A percentile compares a stretch with the other conserved stretches of the same genome.
These are phyloP conservation scores for Zoysia pacifica DNA, from an alignment of 176 grass and related monocot genomes.

Conservation along the genomic window DNA sequence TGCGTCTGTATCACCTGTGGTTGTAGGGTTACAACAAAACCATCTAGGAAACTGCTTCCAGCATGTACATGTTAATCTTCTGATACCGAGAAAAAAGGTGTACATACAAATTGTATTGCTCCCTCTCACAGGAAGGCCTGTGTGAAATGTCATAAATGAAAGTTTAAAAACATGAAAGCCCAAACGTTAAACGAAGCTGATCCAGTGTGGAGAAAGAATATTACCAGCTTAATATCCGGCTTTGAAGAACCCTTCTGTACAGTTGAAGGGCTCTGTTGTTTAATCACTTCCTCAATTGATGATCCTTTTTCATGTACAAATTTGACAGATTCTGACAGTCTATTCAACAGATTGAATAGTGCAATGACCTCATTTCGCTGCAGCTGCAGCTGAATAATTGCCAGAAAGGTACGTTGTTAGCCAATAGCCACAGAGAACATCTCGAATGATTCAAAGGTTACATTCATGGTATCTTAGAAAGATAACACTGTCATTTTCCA, in stretches of 20 bases:
- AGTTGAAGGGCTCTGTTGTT: slow-evolving; percentile 46
- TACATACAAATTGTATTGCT: slow-evolving; percentile 18
- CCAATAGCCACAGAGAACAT: not conserved
- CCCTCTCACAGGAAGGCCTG: slow-evolving; percentile 36
- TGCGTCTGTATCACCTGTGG: slow-evolving; percentile 20
- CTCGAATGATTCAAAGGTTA: not conserved
- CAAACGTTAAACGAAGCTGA: not conserved
- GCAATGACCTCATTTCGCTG: slow-evolving; percentile 97
- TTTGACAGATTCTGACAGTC: slow-evolving; percentile 91
- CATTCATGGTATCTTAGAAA: not conserved
- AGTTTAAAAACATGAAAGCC: not conserved
- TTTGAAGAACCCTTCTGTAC: slow-evolving; percentile 42
- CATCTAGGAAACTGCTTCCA: slow-evolving; percentile 29
- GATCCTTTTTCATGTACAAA: slow-evolving; percentile 81
- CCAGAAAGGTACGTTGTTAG: slow-evolving; percentile 32
- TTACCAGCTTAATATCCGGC: slow-evolving; percentile 27
- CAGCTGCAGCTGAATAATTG: slow-evolving; percentile 71
- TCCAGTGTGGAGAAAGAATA: not conserved
- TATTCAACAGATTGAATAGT: slow-evolving; percentile 85
- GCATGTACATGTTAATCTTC: slow-evolving; percentile 29
- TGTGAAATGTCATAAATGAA: not conserved
- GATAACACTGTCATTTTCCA: not conserved
- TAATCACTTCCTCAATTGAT: slow-evolving; percentile 58
- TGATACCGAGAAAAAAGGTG: slow-evolving; percentile 7
- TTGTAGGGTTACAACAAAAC: slow-evolving; percentile 35